Conservation (phyloP, 768 basidiomycete species). For the Pulveroboletus sp. region DNA sequence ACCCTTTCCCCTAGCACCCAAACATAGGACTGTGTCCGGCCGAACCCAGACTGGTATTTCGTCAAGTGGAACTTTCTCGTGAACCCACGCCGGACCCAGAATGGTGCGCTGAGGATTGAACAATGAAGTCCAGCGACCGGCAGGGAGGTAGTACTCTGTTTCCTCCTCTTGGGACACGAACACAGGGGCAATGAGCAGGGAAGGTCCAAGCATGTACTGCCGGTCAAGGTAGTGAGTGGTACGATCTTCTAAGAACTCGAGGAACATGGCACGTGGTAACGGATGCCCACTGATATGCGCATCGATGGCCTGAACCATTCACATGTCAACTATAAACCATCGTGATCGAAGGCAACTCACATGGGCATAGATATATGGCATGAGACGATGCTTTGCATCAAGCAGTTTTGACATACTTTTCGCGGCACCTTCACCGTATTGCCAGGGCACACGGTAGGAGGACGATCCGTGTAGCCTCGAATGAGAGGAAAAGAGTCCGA, state of each 20-base stretch:
- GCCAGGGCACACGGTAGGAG: conserved; percentile 77
- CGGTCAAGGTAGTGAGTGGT: conserved; percentile 58
- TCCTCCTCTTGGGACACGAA: conserved; percentile 52
- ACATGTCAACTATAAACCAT: background rate
- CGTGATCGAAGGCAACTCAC: conserved; percentile 30
- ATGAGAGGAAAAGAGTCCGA: conserved; percentile 73
- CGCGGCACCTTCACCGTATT: conserved; percentile 68
- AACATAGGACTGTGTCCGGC: conserved; percentile 47
- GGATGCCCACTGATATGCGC: conserved; percentile 52
- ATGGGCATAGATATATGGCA: conserved; percentile 66
- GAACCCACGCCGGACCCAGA: conserved; percentile 59
- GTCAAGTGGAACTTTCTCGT: conserved; percentile 57
- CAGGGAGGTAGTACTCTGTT: conserved; percentile 57
- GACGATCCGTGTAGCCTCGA: conserved; percentile 69
- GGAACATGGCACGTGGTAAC: conserved; percentile 60
- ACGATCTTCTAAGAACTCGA: conserved; percentile 57
- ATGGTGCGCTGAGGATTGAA: conserved; percentile 52
- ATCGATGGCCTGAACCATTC: conserved; percentile 42
- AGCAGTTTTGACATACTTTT: conserved; percentile 59
- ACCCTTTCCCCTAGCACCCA: conserved; percentile 41
- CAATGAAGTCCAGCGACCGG: conserved; percentile 58
- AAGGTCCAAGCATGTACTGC: conserved; percentile 58
- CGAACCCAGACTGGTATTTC: conserved; percentile 67
- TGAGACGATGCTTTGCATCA: conserved; percentile 62
- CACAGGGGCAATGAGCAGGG: conserved; percentile 59